Evolutionary conservation across 2,329 filamentous ascomycete species (phyloP).

Genomic region (Epichloe coenophiala): DNA sequence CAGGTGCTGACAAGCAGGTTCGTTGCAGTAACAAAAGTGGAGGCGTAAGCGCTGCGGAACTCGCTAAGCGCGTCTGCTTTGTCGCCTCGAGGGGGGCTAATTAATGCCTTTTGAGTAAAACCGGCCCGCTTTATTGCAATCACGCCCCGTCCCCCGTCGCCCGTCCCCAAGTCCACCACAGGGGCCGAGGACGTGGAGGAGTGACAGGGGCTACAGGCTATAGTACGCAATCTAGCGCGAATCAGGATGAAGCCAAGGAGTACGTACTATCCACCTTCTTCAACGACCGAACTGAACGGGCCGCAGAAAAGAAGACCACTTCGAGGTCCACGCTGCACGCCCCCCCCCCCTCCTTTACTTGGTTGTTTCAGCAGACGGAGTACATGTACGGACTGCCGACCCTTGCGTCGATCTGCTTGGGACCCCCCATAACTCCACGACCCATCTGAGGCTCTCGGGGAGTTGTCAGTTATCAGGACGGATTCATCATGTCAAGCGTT

Average conservation of each 20-base stretch:
- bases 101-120: background rate
- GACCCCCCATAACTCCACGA: background rate
- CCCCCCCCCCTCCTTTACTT: background rate
- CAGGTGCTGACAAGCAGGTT: background rate
- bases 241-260: too few relatives aligned
- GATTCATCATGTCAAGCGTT: background rate
- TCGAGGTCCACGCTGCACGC: background rate
- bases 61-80: constrained; percentile 4
- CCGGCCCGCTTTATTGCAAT: background rate
- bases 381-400: background rate
- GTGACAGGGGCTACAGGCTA: too few relatives aligned
- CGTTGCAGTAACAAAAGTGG: background rate
- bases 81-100: background rate
- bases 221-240: too few relatives aligned
- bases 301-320: too few relatives aligned
- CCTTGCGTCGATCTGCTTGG: background rate
- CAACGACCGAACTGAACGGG: too few relatives aligned
- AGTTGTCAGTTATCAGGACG: background rate
- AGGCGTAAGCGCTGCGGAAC: background rate
- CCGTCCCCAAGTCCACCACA: too few relatives aligned
- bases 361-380: background rate
- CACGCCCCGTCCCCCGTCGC: background rate
- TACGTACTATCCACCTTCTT: too few relatives aligned
- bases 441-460: background rate
- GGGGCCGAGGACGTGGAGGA: too few relatives aligned